Evolutionary conservation across 805 yeast species (phyloP).

Genomic region (Yamadazyma paraphyllophila): DNA sequence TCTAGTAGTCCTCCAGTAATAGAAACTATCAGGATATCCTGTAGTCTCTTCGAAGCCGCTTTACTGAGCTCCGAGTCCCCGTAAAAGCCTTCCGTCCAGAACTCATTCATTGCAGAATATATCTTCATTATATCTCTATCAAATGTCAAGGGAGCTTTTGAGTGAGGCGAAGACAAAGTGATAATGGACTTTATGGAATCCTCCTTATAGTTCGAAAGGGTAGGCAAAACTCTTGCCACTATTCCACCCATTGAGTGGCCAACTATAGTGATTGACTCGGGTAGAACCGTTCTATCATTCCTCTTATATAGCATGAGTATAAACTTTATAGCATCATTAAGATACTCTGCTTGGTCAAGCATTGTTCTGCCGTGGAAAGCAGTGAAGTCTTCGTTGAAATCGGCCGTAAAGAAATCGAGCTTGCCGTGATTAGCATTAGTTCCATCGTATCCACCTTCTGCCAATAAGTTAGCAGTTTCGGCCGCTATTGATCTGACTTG

Average conservation of each 20-base stretch:
- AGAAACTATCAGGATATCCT: conserved; percentile 69
- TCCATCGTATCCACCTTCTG: conserved; percentile 30
- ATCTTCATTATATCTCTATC: conserved; percentile 82
- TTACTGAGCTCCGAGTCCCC: conserved; percentile 17
- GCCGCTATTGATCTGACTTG: conserved; percentile 94
- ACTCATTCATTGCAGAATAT: conserved; percentile 70
- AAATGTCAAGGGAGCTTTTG: conserved; percentile 88
- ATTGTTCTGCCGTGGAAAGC: conserved; percentile 95
- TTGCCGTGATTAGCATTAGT: conserved; percentile 37
- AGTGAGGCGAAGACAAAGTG: conserved; percentile 89
- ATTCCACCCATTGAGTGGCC: conserved; percentile 99
- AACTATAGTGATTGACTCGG: conserved; percentile 70
- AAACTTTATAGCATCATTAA: conserved; percentile 81
- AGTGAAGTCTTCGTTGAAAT: conserved; percentile 92
- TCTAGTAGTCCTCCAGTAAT: conserved; percentile 88
- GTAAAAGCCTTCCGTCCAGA: conserved; percentile 69
- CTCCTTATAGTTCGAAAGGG: conserved; percentile 70
- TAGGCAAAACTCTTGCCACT: conserved; percentile 81
- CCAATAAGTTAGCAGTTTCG: conserved; percentile 58
- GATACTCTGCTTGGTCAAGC: conserved; percentile 88
- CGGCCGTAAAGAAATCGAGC: conserved; percentile 86
- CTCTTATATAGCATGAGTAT: conserved; percentile 66
- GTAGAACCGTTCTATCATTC: conserved; percentile 34
- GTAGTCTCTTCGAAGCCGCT: conserved; percentile 47
- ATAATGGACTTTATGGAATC: conserved; percentile 79